Evolutionary conservation across 2,329 filamentous ascomycete species (phyloP).

Genomic region (Akanthomyces uredinophilus): DNA sequence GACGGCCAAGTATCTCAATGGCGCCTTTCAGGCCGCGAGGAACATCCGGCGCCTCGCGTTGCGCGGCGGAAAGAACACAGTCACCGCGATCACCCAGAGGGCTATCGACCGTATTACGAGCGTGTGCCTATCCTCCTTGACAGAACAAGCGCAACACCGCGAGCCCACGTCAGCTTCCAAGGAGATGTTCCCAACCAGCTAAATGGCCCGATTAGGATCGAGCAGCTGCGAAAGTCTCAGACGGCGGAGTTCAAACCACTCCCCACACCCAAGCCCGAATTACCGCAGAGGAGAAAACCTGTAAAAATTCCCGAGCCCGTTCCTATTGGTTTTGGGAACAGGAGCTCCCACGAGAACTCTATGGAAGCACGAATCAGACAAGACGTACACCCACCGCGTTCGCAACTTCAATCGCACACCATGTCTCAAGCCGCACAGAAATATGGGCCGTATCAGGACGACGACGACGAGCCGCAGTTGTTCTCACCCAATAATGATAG

Average conservation of each 20-base stretch:
- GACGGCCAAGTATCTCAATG: background rate
- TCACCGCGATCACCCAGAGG: background rate
- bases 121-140: background rate
- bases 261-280: background rate
- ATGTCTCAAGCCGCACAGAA: background rate
- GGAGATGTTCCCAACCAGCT: background rate
- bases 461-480: background rate
- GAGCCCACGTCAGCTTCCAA: background rate
- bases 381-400: background rate
- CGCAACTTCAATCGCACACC: background rate
- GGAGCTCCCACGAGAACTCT: background rate
- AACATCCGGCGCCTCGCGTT: background rate
- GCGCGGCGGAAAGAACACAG: background rate
- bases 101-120: background rate
- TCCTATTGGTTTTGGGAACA: background rate
- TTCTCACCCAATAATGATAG: background rate
- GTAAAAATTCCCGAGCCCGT: background rate
- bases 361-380: background rate
- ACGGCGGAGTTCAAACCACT: slow-evolving; percentile 6
- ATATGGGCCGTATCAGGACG: background rate
- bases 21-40: background rate
- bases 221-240: background rate
- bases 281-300: slow-evolving; percentile 2
- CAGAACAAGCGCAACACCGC: background rate
- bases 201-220: background rate